Conservation (phyloP, 441 rosid species). For the Erysimum cheiri region DNA sequence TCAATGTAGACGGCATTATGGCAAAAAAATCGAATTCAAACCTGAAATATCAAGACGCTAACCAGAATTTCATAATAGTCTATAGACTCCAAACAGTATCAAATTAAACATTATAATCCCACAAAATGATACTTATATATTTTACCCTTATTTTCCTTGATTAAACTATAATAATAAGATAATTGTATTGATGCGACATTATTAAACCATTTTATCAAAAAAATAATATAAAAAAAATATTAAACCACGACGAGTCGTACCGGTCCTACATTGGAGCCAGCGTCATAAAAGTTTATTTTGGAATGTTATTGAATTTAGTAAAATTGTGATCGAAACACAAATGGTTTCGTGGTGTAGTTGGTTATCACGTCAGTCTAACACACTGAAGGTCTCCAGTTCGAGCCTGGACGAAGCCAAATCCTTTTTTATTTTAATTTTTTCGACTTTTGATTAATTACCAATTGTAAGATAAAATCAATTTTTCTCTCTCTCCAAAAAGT, state of each 20-base stretch:
- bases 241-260: not conserved
- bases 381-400: slow-evolving; percentile 98
- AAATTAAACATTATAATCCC: slow-evolving; percentile 4
- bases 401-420: slow-evolving; percentile 79
- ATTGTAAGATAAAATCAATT: not conserved
- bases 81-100: not conserved
- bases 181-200: not conserved
- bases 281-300: not conserved
- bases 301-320: fast-evolving
- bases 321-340: fast-evolving
- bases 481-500: slow-evolving; percentile 16
- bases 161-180: not conserved
- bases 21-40: not conserved
- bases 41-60: not conserved
- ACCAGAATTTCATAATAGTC: not conserved
- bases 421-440: not conserved
- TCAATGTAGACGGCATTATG: not conserved
- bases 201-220: not conserved
- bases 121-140: not conserved
- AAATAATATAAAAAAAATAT: too few species aligned
- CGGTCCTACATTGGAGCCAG: not conserved
- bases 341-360: slow-evolving; percentile 93
- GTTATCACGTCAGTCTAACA: slow-evolving; percentile 99
- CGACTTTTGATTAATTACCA: not conserved
- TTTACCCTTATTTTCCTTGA: not conserved